Evolutionary conservation across 2,329 filamentous ascomycete species (phyloP).

Genomic region (Curvularia hawaiiensis): DNA sequence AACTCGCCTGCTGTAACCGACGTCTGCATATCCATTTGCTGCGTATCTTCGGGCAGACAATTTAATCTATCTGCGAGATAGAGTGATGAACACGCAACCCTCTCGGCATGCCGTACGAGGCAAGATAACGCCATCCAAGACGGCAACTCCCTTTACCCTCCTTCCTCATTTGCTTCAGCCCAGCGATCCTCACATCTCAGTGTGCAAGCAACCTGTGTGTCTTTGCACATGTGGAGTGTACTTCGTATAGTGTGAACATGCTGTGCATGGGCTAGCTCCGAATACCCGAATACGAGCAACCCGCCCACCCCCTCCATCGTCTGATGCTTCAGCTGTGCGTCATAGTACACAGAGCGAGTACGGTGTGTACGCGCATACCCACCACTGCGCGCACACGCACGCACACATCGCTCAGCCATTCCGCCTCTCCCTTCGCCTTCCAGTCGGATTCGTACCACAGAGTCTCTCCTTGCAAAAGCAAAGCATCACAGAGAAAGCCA

Average conservation of each 20-base stretch:
- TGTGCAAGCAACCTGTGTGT: neutral
- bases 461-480: neutral
- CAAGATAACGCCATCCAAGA: slow-evolving; percentile 1
- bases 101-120: neutral
- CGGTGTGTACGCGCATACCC: neutral
- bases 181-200: slow-evolving; percentile 9
- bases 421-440: neutral
- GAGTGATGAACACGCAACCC: neutral
- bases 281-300: slow-evolving; percentile 13
- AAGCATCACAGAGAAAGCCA: neutral
- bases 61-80: slow-evolving; percentile 5
- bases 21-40: neutral
- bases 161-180: slow-evolving; percentile 10
- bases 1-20: slow-evolving; percentile 2
- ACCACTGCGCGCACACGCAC: neutral
- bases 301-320: slow-evolving; percentile 1
- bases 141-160: slow-evolving; percentile 3
- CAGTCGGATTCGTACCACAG: neutral
- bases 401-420: neutral
- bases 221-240: neutral
- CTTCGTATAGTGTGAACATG: neutral
- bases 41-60: neutral
- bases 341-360: slow-evolving; percentile 12
- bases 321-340: slow-evolving; percentile 14
- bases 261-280: neutral